A percentile compares a stretch with the other conserved stretches of the same genome.
phyloP scores from a whole-genome alignment of 352 stramenopile species.

The Peronospora destructor region DNA sequence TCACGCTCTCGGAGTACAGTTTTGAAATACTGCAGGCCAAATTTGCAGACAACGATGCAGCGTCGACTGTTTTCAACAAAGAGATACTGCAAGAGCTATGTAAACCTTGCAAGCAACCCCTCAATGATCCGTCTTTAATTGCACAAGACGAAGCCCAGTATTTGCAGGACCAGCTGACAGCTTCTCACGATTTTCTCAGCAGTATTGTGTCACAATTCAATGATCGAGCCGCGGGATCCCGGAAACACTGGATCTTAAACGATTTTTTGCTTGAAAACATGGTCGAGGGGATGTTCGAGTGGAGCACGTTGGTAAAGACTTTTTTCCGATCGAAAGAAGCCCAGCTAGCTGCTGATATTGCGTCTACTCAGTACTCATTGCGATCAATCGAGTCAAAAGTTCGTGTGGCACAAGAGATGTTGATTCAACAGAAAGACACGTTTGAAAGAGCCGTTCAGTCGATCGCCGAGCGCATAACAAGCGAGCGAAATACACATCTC shows the following conservation, averaged over 20 bases:
- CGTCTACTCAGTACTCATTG: slow-evolving; percentile 38
- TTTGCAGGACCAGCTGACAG: slow-evolving; percentile 34
- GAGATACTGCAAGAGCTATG: slow-evolving; percentile 40
- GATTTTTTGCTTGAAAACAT: slow-evolving; percentile 48
- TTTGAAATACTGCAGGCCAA: slow-evolving; percentile 28
- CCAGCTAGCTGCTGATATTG: slow-evolving; percentile 33
- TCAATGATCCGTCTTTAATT: slow-evolving; percentile 6
- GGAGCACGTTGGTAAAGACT: slow-evolving; percentile 41
- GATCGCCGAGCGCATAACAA: slow-evolving; percentile 44
- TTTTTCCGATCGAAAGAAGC: slow-evolving; percentile 42
- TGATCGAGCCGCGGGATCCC: slow-evolving; percentile 22
- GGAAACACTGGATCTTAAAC: slow-evolving; percentile 29
- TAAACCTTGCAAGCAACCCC: slow-evolving; percentile 10
- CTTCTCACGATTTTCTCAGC: slow-evolving; percentile 33
- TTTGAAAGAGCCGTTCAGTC: slow-evolving; percentile 52
- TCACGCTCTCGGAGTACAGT: slow-evolving; percentile 50
- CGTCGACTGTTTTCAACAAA: slow-evolving; percentile 42
- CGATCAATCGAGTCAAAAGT: slow-evolving; percentile 52
- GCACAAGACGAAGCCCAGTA: slow-evolving; percentile 28
- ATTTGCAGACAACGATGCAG: slow-evolving; percentile 30
- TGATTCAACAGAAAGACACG: slow-evolving; percentile 56
- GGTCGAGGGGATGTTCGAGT: slow-evolving; percentile 50
- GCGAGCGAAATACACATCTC: slow-evolving; percentile 37
- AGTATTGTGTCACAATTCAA: slow-evolving; percentile 43
- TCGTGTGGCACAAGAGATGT: slow-evolving; percentile 44